Conservation (phyloP, 2,329 filamentous ascomycete species). For the Hypoxylon sp. region DNA sequence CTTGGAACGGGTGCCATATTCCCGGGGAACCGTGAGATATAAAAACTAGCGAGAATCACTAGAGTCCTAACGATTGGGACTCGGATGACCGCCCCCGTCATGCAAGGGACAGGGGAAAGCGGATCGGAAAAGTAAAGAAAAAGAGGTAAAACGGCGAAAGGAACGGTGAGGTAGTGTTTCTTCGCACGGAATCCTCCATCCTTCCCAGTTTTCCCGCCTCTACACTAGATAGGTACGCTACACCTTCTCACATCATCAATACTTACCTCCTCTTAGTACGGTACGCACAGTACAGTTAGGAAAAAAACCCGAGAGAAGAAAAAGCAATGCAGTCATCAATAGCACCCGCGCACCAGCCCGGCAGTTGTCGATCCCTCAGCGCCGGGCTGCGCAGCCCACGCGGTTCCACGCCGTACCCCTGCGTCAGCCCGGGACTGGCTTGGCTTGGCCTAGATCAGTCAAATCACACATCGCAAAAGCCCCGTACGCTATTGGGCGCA, state of each 20-base stretch:
- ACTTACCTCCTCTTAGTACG: conserved; percentile 12
- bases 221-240: too few relatives aligned
- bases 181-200: conserved; percentile 34
- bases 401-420: conserved; percentile 37
- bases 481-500: neutral
- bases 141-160: conserved; percentile 19
- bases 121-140: conserved; percentile 26
- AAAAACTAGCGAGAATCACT: conserved; percentile 23
- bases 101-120: conserved; percentile 41
- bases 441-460: conserved; percentile 25
- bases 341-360: conserved; percentile 25
- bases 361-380: conserved; percentile 38
- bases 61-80: conserved; percentile 24
- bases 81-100: conserved; percentile 29
- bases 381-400: conserved; percentile 29
- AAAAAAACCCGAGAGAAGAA: neutral
- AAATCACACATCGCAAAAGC: conserved; percentile 19
- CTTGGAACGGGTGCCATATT: conserved; percentile 17
- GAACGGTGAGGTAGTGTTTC: conserved; percentile 35
- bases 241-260: conserved; percentile 40
- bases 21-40: conserved; percentile 34
- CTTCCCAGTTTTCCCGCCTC: conserved; percentile 17
- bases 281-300: conserved; percentile 36
- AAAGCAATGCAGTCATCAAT: conserved; percentile 16
- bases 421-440: conserved; percentile 23